Conservation (phyloP, 192 early-diverging fungal species). For the Mortierella antarctica region DNA sequence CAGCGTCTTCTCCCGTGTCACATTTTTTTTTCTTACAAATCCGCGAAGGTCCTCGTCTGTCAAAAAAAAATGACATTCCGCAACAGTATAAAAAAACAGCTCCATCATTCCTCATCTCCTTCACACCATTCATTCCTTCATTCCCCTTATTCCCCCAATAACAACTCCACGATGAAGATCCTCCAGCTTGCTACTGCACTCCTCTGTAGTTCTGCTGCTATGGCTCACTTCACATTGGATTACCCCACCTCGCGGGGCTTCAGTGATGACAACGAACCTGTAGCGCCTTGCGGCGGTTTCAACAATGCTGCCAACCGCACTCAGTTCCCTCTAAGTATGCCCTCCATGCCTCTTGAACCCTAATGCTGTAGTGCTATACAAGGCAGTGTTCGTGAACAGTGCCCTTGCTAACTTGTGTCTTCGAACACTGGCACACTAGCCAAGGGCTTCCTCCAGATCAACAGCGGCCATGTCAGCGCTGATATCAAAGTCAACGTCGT, state of each 20-base stretch:
- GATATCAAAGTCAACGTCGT: conserved; percentile 55
- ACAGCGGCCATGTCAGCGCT: conserved; percentile 54
- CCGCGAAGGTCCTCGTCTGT: background rate
- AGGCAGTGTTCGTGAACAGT: background rate
- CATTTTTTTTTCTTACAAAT: no score
- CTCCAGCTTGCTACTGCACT: conserved; percentile 37
- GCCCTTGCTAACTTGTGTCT: background rate
- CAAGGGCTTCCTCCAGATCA: conserved; percentile 57
- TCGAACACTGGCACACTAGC: conserved; percentile 9
- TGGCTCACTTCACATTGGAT: conserved; percentile 61
- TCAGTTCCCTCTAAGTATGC: conserved; percentile 59
- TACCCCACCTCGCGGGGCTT: conserved; percentile 62
- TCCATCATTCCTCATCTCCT: background rate
- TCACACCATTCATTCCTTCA: background rate
- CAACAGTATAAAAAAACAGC: background rate
- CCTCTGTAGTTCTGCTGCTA: conserved; percentile 44
- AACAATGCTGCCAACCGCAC: conserved; percentile 46
- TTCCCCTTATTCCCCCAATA: background rate
- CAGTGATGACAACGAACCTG: conserved; percentile 53
- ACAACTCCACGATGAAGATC: conserved; percentile 25
- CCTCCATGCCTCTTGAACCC: background rate
- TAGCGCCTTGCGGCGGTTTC: conserved; percentile 64
- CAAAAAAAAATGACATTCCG: background rate
- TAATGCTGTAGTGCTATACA: background rate
- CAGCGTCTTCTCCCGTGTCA: no score